Evolutionary conservation across 1,284 basidiomycete genomes (phyloP), one percentile per base, ranked within the genome.

Genomic region (Naganishia albida): DNA sequence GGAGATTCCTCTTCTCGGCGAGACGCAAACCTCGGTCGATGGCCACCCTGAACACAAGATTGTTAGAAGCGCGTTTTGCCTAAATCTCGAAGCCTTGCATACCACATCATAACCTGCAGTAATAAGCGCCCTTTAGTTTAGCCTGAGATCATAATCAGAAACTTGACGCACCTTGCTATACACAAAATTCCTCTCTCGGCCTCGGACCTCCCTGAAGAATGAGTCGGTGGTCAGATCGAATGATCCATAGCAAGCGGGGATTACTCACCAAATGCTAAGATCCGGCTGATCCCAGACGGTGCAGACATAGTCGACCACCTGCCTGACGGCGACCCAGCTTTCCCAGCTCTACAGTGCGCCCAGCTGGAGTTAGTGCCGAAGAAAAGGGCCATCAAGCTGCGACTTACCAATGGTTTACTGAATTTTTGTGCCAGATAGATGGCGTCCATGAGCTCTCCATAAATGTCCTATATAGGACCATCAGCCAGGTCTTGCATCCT

Each of bases 341-440:
- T 93, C 91, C 68, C 78, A 80, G 84, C 85, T 66, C 87, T 77
- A 69, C 3, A 12, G 57, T 23, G 13, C 39, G 18, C 25, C 55
- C 26, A 23, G 42, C 25, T 26, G 20, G 25, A 65, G 1, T 49
- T 38, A 18, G 30, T 40, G 48, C 28, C 7, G 50, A 42, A 42
- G 18, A 28, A 39, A 66, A 34, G 4, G 12, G 64, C 34, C 7
- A 15, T 25, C 18, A 4, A 23, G 46, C 20, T 18, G 30, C 15
- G 8, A 73, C 81, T 43, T 56, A 88, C 76, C n/a, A 80, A 72
- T 2, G 82, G 82, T 84, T 87, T 80, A 43, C 74, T 75, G 67
- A 78, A 80, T 70, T 94, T 95, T 77, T 95, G 93, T 6, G 90
- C 88, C 23, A 96, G 85, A 75, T 96, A 96, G 68, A 96, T 89